phyloP scores from a whole-genome alignment of 1,139 yeast genomes.

The Kurtzmaniella natalensis region DNA sequence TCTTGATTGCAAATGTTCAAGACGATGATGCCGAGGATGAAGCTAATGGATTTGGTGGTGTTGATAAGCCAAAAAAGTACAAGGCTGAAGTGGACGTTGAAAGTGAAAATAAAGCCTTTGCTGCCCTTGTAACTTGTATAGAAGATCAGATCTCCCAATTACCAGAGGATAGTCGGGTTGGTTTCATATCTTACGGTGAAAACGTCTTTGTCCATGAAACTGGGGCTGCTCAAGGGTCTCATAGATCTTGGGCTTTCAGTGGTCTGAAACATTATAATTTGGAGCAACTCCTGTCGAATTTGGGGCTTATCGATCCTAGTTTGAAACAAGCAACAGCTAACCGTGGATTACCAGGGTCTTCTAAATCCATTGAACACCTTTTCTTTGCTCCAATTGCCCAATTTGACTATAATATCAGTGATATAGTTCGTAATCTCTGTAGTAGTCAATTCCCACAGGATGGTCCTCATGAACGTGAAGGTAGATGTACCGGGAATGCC shows the following conservation, averaged over 20 bases:
- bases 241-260: constrained; percentile 36
- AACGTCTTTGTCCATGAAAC: constrained; percentile 60
- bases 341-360: constrained; percentile 2
- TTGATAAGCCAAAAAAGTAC: too few relatives aligned
- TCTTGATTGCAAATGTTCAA: constrained; percentile 16
- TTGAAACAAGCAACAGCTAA: constrained; percentile 16
- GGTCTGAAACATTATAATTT: constrained; percentile 53
- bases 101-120: constrained; percentile 18
- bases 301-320: constrained; percentile 49
- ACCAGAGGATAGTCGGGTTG: constrained; percentile 57
- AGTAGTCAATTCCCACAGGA: constrained; percentile 52
- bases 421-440: constrained; percentile 49
- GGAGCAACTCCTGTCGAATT: constrained; percentile 46
- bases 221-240: constrained; percentile 21
- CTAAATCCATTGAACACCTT: constrained; percentile 10
- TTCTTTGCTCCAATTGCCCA: constrained; percentile 12
- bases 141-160: constrained; percentile 49
- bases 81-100: not conserved
- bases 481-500: constrained; percentile 65
- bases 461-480: constrained; percentile 43
- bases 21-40: constrained; percentile 39
- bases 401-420: constrained; percentile 55
- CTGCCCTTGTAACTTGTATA: constrained; percentile 53
- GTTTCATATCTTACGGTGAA: constrained; percentile 60
- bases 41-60: too few relatives aligned